These are phyloP conservation scores for Aspergillus sojae DNA, from an alignment of 2,329 filamentous ascomycete genomes.

Conservation along the genomic window DNA sequence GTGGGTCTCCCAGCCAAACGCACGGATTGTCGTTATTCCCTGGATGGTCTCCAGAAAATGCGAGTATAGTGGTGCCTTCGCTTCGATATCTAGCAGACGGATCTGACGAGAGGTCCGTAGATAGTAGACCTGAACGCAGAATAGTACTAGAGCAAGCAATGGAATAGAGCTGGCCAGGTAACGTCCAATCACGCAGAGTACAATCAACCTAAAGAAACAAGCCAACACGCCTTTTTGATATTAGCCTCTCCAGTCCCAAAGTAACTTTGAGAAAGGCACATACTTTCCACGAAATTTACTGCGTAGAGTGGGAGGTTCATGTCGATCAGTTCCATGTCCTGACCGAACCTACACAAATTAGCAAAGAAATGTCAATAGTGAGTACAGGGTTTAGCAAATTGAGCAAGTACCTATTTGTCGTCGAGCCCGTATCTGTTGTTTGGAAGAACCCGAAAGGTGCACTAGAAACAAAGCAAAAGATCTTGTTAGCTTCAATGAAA, in stretches of 20 bases:
- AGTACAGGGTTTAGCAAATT: no score
- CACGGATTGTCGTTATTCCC: conserved; percentile 53
- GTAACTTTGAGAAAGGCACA: not conserved
- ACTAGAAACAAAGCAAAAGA: not conserved
- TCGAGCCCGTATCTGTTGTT: not conserved
- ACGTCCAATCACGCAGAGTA: not conserved
- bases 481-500: not conserved
- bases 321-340: not conserved
- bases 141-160: not conserved
- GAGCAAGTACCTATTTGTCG: not conserved
- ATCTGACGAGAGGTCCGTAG: conserved; percentile 36
- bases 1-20: conserved; percentile 50
- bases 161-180: not conserved
- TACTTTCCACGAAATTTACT: not conserved
- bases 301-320: not conserved
- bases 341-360: not conserved
- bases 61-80: no score
- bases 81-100: no score
- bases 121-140: not conserved
- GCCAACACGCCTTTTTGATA: not conserved
- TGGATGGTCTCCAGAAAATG: conserved; percentile 54
- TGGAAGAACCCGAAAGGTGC: not conserved
- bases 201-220: not conserved
- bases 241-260: not conserved
- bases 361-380: not conserved